Base-by-base conservation (phyloP, 1,139 yeast species). In the Geotrichum phurueaensis region DNA sequence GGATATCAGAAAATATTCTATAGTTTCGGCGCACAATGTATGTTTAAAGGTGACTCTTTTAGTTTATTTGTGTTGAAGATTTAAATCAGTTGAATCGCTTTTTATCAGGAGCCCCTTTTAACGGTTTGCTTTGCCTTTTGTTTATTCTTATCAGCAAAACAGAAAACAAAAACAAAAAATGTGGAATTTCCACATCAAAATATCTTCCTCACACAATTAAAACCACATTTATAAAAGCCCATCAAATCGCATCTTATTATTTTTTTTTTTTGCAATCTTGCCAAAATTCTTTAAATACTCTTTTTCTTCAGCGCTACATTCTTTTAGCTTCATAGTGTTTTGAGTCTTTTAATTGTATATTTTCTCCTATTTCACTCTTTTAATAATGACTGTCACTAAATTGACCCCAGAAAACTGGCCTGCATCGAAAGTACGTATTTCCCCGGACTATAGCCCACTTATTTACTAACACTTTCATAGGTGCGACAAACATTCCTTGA, bases 401-500 rank as follows among this genome's bases (percentile, higher is more conserved):
- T 51, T 60, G 27, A 60, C 63, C 10, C 60, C 58, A 20, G 63
- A 60, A 52, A 60, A 60, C 54, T 64, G 66, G 66, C 66, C 66
- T 58, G 66, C 66, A 13, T 23, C 62, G 27, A 59, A 61, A 62
- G 99, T 94, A 69, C 89, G 99, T 77, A 18, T 39, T 7, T 15
- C 47, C 47, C 20, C 47, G 9, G 18, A 15, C 18, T n/a, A n/a
- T 18, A 39, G 7, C 18, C 22, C 22, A 1, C 10, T 39, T n/a
- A 39, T 39, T 18, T 39, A 39, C n/a, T 39, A 39, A 39, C 7
- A n/a, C 20, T n/a, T 3, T 39, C 7, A n/a, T 39, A 39, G 47
- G 47, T 94, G 69, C 89, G 99, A 77, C 76, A 81, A 65, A 89
- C 98, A 54, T 94, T 89, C 74, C 79, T 94, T 70, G 87, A 91